Conservation (phyloP, 768 basidiomycete genomes). For the Cystobasidium ongulense region DNA sequence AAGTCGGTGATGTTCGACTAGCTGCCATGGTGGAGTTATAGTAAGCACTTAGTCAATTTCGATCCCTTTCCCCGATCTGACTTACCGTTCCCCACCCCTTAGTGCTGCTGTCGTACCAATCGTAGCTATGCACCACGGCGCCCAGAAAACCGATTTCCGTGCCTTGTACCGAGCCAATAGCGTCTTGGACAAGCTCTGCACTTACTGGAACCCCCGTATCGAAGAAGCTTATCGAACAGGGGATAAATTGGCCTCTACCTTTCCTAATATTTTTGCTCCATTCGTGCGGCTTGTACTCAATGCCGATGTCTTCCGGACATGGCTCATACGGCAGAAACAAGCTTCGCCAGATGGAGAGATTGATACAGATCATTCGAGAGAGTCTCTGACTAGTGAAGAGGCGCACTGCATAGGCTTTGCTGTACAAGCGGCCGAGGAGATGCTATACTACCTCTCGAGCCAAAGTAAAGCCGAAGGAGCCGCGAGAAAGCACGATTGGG, state of each 20-base stretch:
- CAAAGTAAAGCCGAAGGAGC: background rate
- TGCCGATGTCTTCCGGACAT: conserved; percentile 28
- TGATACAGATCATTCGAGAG: conserved; percentile 1
- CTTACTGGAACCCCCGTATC: conserved; percentile 17
- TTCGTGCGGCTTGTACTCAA: conserved; percentile 19
- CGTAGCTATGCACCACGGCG: conserved; percentile 24
- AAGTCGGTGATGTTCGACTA: conserved; percentile 14
- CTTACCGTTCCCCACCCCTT: background rate
- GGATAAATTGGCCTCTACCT: conserved; percentile 1
- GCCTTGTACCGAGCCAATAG: conserved; percentile 21
- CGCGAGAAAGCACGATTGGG: conserved; percentile 15
- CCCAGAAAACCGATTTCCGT: conserved; percentile 13
- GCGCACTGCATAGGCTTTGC: conserved; percentile 28
- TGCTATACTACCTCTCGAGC: conserved; percentile 10
- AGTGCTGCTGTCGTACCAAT: conserved; percentile 29
- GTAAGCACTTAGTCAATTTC: background rate
- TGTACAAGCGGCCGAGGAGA: conserved; percentile 24
- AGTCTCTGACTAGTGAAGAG: conserved; percentile 14
- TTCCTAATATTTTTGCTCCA: conserved; percentile 23
- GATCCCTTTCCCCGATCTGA: background rate
- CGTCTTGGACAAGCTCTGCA: conserved; percentile 3
- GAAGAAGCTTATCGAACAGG: conserved; percentile 7
- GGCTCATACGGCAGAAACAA: conserved; percentile 22
- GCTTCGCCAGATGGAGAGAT: background rate
- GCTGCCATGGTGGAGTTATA: conserved; percentile 28